Evolutionary conservation across 768 basidiomycete genomes (phyloP).

Genomic region (Suillus clintonianus): DNA sequence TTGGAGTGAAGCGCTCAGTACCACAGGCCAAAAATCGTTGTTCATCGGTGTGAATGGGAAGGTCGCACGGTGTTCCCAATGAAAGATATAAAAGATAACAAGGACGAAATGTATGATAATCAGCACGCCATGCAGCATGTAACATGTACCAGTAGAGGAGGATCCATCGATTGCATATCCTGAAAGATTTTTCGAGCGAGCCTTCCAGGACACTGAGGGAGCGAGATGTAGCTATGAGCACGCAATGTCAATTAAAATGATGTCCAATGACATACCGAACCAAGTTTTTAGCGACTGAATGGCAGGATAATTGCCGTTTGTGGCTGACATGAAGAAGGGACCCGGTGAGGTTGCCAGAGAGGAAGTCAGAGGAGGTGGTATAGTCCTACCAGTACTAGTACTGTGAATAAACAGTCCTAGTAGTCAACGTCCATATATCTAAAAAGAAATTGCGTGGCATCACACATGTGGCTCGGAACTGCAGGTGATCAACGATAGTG

Average conservation of each 20-base stretch:
- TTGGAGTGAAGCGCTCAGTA: slow-evolving; percentile 3
- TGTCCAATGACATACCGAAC: too few relatives aligned
- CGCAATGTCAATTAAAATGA: background rate
- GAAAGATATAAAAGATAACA: background rate
- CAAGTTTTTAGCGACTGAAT: too few relatives aligned
- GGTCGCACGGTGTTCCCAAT: background rate
- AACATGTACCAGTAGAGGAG: background rate
- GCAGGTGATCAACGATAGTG: too few relatives aligned
- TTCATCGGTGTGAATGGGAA: background rate
- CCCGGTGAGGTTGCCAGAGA: too few relatives aligned
- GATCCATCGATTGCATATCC: background rate
- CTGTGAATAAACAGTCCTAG: too few relatives aligned
- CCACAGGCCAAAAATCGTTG: background rate
- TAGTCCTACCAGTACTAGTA: too few relatives aligned
- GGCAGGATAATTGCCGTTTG: too few relatives aligned
- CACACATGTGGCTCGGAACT: too few relatives aligned
- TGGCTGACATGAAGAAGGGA: too few relatives aligned
- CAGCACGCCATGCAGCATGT: slow-evolving; percentile 6
- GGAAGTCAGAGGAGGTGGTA: too few relatives aligned
- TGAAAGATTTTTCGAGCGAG: background rate
- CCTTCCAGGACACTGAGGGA: background rate
- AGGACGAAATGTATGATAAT: slow-evolving; percentile 8
- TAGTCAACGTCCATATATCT: too few relatives aligned
- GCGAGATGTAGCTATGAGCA: background rate
- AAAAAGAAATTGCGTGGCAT: too few relatives aligned